Evolutionary conservation across 2,329 filamentous ascomycete species (phyloP), one percentile per base, ranked within the genome.

Genomic region (Pseudocercospora ulei): DNA sequence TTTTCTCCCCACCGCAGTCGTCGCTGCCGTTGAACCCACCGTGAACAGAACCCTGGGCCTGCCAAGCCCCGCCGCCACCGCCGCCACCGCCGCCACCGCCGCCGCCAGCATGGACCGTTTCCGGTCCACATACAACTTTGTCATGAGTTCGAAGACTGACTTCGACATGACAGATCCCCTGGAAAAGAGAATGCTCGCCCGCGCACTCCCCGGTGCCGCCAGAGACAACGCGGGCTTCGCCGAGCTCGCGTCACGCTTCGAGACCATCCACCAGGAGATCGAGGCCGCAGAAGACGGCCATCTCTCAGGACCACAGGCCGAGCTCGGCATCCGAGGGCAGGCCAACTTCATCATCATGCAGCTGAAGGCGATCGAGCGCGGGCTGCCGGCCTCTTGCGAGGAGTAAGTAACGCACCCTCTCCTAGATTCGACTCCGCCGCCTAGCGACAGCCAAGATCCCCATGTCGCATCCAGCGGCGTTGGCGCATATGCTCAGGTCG

Each of bases 221-320:
- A 6, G 17, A n/a, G 14, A 22, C 30, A n/a, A 12, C 5, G 17
- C 18, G 18, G 23, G 11, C 11, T 11, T 12, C 30, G 13, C n/a
- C 30, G 18, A 20, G 3, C 18, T 33, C 30, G 18, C 30, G 13
- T 17, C 20, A 13, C 17, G 30, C 11, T 33, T 9, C 14, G 30
- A 17, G 9, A 17, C 18, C n/a, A 33, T 33, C 11, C 17, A 13
- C 30, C 20, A 11, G 4, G 30, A 33, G 17, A 33, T 33, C 11
- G 7, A 19, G 18, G 30, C 17, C 11, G 11, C n/a, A 13, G 30
- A 33, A 23, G 11, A 23, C 4, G 9, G n/a, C 18, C 18, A 11
- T 9, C 30, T 36, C 20, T 36, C 34, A n/a, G 16, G n/a, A 5
- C 34, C 26, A 16, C 34, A 36, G 7, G 34, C 23, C n/a, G 34